These are phyloP conservation scores for Mucor racemosus DNA, from an alignment of 371 early-diverging fungal species.

Conservation along the genomic window DNA sequence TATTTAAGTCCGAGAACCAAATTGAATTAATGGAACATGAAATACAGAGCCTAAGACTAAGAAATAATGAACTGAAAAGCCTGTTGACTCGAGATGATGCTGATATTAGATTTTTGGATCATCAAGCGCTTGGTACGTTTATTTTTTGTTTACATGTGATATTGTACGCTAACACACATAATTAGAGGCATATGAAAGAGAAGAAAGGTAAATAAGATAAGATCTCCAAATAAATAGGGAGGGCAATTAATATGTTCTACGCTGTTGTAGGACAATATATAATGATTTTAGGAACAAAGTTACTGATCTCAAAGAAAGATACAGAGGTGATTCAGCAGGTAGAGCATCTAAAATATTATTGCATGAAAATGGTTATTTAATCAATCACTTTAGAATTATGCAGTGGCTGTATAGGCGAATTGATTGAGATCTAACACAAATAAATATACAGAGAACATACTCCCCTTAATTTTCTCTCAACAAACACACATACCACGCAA, in stretches of 20 bases:
- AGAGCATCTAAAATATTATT: constrained; percentile 7
- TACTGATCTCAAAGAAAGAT: constrained; percentile 13
- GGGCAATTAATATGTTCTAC: neutral
- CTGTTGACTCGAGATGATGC: neutral
- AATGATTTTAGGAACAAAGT: constrained; percentile 11
- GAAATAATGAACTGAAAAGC: neutral
- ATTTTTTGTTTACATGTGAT: neutral
- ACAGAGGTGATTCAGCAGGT: constrained; percentile 16
- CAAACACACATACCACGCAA: neutral
- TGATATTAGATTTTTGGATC: constrained; percentile 4
- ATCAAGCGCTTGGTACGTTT: constrained; percentile 9
- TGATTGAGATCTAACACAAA: constrained; percentile 13
- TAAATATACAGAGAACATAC: neutral
- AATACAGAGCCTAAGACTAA: constrained; percentile 1
- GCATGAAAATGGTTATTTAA: no score
- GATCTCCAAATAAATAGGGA: neutral
- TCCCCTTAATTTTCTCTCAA: constrained; percentile 5
- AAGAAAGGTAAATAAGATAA: constrained; percentile 21
- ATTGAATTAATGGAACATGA: constrained; percentile 16
- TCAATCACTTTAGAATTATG: no score
- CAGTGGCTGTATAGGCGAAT: no score
- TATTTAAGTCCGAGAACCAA: constrained; percentile 9
- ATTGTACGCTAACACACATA: neutral
- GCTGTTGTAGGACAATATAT: constrained; percentile 6
- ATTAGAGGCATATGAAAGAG: constrained; percentile 19